phyloP scores from a whole-genome alignment of 495 filamentous ascomycete species.

The Daldinia caldariorum region DNA sequence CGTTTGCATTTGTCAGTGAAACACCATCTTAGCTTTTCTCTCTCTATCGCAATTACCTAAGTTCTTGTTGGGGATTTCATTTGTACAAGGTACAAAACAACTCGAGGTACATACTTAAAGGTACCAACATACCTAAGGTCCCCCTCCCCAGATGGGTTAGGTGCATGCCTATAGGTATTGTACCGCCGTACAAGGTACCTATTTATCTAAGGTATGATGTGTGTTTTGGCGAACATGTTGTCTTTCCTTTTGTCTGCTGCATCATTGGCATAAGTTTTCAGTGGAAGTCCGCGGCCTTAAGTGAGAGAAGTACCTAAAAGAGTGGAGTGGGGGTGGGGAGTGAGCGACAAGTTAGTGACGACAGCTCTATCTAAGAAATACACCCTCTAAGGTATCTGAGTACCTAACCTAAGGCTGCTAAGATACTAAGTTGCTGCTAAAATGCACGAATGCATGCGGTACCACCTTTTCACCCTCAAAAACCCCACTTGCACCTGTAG shows the following conservation, averaged over 20 bases:
- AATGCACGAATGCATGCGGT: constrained; percentile 3
- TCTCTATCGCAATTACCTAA: not conserved
- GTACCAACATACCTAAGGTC: too few relatives aligned
- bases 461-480: not conserved
- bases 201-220: too few relatives aligned
- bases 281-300: not conserved
- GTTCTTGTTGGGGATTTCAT: not conserved
- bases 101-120: not conserved
- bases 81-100: not conserved
- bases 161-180: not conserved
- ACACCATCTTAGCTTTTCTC: not conserved
- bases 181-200: not conserved
- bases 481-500: constrained; percentile 34
- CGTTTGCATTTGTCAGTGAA: not conserved
- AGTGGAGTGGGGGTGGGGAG: constrained; percentile 3
- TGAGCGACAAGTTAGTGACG: constrained; percentile 7
- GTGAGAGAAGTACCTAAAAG: constrained; percentile 1
- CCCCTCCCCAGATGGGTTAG: not conserved
- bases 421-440: not conserved
- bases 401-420: constrained; percentile 4
- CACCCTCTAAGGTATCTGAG: constrained; percentile 1
- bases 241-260: not conserved
- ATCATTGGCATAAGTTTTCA: not conserved
- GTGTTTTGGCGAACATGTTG: too few relatives aligned
- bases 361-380: constrained; percentile 17